These are phyloP conservation scores for Phytophthora fragariae DNA, from an alignment of 352 stramenopile species.

Conservation along the genomic window DNA sequence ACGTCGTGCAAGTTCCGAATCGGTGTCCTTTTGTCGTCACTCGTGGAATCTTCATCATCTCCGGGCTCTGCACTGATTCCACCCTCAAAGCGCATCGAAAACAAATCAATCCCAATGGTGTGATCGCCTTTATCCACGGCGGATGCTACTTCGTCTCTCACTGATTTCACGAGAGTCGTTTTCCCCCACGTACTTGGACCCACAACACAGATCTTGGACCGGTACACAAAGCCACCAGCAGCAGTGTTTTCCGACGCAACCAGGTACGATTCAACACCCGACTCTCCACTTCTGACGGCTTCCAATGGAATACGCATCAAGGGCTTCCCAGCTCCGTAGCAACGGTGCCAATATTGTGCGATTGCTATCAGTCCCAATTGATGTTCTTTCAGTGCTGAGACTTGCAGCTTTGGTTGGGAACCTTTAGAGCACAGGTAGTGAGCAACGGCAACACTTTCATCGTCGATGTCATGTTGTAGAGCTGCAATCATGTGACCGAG, in stretches of 20 bases:
- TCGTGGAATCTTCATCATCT: not conserved
- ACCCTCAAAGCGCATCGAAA: constrained; percentile 1
- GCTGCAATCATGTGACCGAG: constrained; percentile 11
- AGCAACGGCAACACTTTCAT: constrained; percentile 15
- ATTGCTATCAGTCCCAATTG: constrained; percentile 5
- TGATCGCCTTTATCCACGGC: not conserved
- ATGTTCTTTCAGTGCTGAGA: not conserved
- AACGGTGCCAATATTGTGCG: constrained; percentile 3
- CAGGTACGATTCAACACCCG: not conserved
- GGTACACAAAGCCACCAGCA: not conserved
- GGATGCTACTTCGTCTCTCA: not conserved
- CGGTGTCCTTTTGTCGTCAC: not conserved
- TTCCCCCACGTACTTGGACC: constrained; percentile 26
- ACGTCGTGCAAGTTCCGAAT: constrained; percentile 4
- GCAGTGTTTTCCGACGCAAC: not conserved
- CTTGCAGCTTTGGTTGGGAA: constrained; percentile 2
- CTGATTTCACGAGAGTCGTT: constrained; percentile 19
- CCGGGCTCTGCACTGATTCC: not conserved
- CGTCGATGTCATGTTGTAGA: not conserved
- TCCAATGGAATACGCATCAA: not conserved
- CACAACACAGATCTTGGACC: not conserved
- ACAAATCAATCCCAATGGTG: constrained; percentile 21
- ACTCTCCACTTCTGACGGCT: not conserved
- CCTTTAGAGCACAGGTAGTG: constrained; percentile 3
- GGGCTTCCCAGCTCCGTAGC: not conserved